phyloP scores from a whole-genome alignment of 139 green algal species.

The Microglena sp. region DNA sequence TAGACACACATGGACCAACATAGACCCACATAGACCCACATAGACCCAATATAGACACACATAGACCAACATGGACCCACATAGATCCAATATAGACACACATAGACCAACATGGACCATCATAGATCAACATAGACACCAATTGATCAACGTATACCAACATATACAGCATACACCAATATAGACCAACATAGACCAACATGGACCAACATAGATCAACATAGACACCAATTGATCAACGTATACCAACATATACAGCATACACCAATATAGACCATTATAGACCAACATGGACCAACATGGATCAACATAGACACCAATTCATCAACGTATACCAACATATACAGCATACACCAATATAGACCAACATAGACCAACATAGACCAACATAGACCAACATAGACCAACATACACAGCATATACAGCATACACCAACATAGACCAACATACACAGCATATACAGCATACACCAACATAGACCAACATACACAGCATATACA shows the following conservation, averaged over 20 bases:
- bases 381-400: neutral
- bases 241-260: neutral
- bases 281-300: neutral
- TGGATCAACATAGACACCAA: neutral
- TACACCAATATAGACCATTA: neutral
- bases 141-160: neutral
- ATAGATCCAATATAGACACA: slow-evolving; percentile 1
- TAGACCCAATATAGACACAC: neutral
- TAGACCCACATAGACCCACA: slow-evolving; percentile 4
- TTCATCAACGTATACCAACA: neutral
- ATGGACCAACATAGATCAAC: neutral
- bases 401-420: neutral
- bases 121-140: neutral
- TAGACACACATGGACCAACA: neutral
- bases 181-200: neutral
- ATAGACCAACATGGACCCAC: neutral
- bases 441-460: neutral
- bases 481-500: too few species aligned
- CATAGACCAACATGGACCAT: neutral
- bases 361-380: neutral
- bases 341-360: neutral
- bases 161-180: neutral
- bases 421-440: neutral
- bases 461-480: too few species aligned
- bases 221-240: neutral